phyloP scores from a whole-genome alignment of 495 filamentous ascomycete genomes.

The Aspergillus diversus region DNA sequence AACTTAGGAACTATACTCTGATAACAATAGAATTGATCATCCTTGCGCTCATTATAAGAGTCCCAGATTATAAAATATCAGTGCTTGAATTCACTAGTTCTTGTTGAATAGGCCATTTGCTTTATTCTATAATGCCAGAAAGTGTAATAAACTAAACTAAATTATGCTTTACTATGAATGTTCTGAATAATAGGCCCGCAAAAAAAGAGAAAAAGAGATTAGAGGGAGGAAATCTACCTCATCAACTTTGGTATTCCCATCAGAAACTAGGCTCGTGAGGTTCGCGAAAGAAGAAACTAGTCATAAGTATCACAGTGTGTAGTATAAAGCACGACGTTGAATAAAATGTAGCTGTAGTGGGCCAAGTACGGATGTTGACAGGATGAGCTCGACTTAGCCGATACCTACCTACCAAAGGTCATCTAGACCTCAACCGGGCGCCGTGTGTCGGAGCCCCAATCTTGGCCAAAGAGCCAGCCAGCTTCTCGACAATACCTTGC shows the following conservation, averaged over 20 bases:
- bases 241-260: neutral
- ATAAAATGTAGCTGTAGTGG: too few relatives aligned
- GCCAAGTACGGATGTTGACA: too few relatives aligned
- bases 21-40: too few relatives aligned
- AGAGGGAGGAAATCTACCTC: neutral
- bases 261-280: too few relatives aligned
- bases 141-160: neutral
- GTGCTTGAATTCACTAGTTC: neutral
- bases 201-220: slow-evolving; percentile 19
- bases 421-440: slow-evolving; percentile 13
- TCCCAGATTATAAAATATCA: neutral
- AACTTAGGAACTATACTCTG: too few relatives aligned
- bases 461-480: slow-evolving; percentile 75
- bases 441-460: slow-evolving; percentile 11
- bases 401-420: neutral
- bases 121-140: neutral
- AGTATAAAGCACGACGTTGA: too few relatives aligned
- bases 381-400: too few relatives aligned
- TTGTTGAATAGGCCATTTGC: slow-evolving; percentile 8
- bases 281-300: too few relatives aligned
- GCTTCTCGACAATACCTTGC: slow-evolving; percentile 86
- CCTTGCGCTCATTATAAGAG: too few relatives aligned
- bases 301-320: too few relatives aligned
- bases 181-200: neutral
- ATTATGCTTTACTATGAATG: neutral